A percentile compares a stretch with the other conserved stretches of the same genome.
phyloP scores from a whole-genome alignment of 2,329 filamentous ascomycete genomes.

The Plectosphaerella sp. region DNA sequence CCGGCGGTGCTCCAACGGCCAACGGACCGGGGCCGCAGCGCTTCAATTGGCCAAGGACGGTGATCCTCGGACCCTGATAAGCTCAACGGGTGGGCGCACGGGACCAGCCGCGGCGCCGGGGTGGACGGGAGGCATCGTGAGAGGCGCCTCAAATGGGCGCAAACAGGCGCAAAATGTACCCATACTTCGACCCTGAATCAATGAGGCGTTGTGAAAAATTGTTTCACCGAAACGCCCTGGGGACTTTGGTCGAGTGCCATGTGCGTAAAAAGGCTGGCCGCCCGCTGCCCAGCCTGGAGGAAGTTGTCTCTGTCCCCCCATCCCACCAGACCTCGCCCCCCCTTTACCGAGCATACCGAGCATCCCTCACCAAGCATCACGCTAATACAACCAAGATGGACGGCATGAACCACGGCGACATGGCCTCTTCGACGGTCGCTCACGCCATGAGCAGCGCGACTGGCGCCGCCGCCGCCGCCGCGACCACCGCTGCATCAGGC shows the following conservation, averaged over 20 bases:
- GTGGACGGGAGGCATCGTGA: too few relatives aligned
- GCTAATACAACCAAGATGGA: not conserved
- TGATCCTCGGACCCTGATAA: too few relatives aligned
- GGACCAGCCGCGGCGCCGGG: too few relatives aligned
- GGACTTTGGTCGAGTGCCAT: not conserved
- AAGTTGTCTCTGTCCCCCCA: not conserved
- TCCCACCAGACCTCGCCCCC: not conserved
- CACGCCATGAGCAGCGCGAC: slow-evolving; percentile 6
- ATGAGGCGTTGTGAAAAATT: too few relatives aligned
- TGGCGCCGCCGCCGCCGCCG: slow-evolving; percentile 7
- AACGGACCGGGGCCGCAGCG: too few relatives aligned
- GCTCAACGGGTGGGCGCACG: too few relatives aligned
- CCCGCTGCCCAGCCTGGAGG: not conserved
- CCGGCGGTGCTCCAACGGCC: too few relatives aligned
- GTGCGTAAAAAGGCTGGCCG: not conserved
- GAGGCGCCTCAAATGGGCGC: too few relatives aligned
- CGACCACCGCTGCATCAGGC: slow-evolving; percentile 5
- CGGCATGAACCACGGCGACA: slow-evolving; percentile 5
- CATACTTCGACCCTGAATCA: too few relatives aligned
- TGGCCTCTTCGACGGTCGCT: slow-evolving; percentile 7
- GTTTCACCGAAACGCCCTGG: too few relatives aligned
- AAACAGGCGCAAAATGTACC: too few relatives aligned
- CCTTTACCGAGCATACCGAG: not conserved
- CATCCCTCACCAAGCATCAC: not conserved
- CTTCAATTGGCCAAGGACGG: too few relatives aligned